Conservation (phyloP, 139 green algal species). For the Tetradesmus lagerheimii region DNA sequence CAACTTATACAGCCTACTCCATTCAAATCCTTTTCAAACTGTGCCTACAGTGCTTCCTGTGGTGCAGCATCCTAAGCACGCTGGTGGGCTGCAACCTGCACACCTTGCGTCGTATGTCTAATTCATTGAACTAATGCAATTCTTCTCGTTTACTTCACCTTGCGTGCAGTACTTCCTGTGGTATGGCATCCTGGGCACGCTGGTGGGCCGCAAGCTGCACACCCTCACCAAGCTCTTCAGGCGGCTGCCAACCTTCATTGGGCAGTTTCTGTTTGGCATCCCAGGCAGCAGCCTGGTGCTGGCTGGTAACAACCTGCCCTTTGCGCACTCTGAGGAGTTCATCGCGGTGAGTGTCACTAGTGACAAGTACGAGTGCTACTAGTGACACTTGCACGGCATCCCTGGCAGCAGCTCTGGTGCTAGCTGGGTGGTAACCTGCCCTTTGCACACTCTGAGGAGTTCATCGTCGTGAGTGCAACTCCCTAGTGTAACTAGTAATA, state of each 20-base stretch:
- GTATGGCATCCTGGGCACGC: constrained; percentile 30
- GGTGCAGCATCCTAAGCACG: constrained; percentile 30
- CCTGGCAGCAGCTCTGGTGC: not conserved
- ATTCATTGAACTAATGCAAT: too few relatives aligned
- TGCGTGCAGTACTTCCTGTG: constrained; percentile 41
- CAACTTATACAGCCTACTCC: not conserved
- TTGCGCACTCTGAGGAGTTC: constrained; percentile 39
- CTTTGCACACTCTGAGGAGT: constrained; percentile 26
- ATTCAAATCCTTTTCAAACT: too few relatives aligned
- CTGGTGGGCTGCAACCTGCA: constrained; percentile 5
- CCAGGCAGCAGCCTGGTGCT: not conserved
- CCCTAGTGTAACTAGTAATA: too few relatives aligned
- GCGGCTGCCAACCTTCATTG: not conserved
- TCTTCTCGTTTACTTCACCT: too few relatives aligned
- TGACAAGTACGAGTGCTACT: not conserved
- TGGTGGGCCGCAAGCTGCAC: constrained; percentile 4
- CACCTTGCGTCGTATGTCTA: too few relatives aligned
- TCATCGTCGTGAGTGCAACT: constrained; percentile 15
- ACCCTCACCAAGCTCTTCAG: not conserved
- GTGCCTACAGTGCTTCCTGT: constrained; percentile 32
- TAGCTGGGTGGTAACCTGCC: not conserved
- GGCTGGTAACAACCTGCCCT: not conserved
- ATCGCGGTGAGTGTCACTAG: constrained; percentile 12
- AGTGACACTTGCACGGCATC: not conserved
- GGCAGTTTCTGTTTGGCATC: constrained; percentile 24